Conservation (phyloP, 2,329 filamentous ascomycete genomes). For the Plectosphaerella cucumerina region DNA sequence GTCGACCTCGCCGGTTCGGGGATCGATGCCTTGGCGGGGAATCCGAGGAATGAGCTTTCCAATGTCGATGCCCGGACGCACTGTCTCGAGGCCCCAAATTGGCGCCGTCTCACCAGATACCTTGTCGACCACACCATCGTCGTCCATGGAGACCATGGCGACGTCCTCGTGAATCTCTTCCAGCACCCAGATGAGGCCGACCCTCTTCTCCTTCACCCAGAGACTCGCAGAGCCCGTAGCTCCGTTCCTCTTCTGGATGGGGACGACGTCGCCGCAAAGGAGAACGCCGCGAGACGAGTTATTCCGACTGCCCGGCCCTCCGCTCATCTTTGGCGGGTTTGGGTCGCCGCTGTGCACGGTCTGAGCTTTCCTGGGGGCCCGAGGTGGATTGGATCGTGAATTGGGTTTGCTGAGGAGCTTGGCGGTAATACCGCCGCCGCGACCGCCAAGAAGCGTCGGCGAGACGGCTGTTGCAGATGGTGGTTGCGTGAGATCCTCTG, state of each 20-base stretch:
- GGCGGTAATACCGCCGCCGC: slow-evolving; percentile 70
- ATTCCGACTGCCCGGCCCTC: slow-evolving; percentile 58
- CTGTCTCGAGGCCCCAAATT: slow-evolving; percentile 76
- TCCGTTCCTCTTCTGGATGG: slow-evolving; percentile 93
- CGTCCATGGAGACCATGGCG: slow-evolving; percentile 70
- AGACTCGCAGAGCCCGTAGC: slow-evolving; percentile 87
- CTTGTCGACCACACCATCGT: slow-evolving; percentile 68
- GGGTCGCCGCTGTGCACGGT: slow-evolving; percentile 56
- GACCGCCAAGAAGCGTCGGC: slow-evolving; percentile 61
- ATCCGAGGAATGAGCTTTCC: slow-evolving; percentile 76
- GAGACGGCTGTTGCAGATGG: slow-evolving; percentile 36
- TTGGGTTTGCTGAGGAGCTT: slow-evolving; percentile 80
- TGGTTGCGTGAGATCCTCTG: slow-evolving; percentile 29
- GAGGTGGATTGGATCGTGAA: slow-evolving; percentile 52
- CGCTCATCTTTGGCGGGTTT: slow-evolving; percentile 49
- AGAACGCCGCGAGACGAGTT: slow-evolving; percentile 84
- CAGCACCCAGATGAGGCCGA: slow-evolving; percentile 93
- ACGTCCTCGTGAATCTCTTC: slow-evolving; percentile 97
- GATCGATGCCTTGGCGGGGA: slow-evolving; percentile 69
- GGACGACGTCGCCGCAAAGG: slow-evolving; percentile 95
- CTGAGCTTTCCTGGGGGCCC: slow-evolving; percentile 58
- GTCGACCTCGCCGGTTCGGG: slow-evolving; percentile 69
- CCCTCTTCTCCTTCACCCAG: slow-evolving; percentile 97
- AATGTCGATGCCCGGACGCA: slow-evolving; percentile 68
- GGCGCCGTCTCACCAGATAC: slow-evolving; percentile 72